Conservation (phyloP, 306 rosid genomes). For the Acmispon strigosus region DNA sequence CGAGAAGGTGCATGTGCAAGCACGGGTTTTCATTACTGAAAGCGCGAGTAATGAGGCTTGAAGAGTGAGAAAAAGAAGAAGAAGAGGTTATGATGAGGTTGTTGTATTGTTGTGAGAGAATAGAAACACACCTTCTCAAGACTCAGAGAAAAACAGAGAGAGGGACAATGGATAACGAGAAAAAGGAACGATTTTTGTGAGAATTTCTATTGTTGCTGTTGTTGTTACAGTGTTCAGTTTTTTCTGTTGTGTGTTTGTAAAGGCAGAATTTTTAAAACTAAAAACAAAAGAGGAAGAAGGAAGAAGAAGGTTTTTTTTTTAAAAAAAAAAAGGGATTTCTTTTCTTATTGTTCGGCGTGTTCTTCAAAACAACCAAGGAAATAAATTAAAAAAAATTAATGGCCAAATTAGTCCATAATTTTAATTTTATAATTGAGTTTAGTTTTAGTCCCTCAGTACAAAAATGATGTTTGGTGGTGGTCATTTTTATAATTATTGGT, state of each 20-base stretch:
- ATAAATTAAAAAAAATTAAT: background rate
- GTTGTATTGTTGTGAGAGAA: conserved; percentile 34
- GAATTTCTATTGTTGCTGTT: conserved; percentile 7
- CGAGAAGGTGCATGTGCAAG: background rate
- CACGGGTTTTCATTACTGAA: conserved; percentile 27
- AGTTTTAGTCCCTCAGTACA: no score
- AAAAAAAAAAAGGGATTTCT: no score
- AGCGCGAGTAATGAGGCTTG: conserved; percentile 42
- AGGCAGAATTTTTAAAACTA: background rate
- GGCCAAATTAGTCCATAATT: no score
- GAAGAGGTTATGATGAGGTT: conserved; percentile 19
- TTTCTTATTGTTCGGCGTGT: no score
- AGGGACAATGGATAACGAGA: background rate
- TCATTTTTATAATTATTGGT: no score
- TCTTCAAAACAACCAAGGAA: background rate
- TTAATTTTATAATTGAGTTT: no score
- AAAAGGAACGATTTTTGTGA: conserved; percentile 3
- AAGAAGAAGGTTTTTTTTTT: no score
- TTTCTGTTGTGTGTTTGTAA: background rate
- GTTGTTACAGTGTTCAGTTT: conserved; percentile 10
- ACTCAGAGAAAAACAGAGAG: conserved; percentile 11
- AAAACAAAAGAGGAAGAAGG: no score
- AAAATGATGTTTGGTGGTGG: no score
- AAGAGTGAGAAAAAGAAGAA: conserved; percentile 19
- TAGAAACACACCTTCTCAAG: conserved; percentile 28